phyloP scores from a whole-genome alignment of 805 yeast species.

The Vanderwaltozyma verrucispora region DNA sequence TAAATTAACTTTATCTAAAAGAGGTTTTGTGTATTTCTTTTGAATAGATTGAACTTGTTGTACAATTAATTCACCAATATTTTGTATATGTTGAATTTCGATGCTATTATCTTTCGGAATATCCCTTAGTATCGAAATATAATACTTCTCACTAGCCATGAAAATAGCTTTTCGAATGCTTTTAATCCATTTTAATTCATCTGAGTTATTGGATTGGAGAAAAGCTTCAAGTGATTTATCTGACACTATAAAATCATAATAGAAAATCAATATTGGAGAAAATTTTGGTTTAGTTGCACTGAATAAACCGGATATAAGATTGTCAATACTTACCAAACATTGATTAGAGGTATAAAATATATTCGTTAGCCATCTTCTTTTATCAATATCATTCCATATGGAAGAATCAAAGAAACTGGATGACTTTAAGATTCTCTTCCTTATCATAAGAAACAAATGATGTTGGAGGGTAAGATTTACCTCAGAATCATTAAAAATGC shows the following conservation, averaged over 20 bases:
- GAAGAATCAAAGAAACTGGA: conserved; percentile 19
- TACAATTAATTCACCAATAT: conserved; percentile 45
- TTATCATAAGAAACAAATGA: conserved; percentile 28
- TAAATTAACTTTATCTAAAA: conserved; percentile 49
- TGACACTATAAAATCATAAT: conserved; percentile 40
- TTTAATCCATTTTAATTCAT: conserved; percentile 31
- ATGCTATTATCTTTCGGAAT: conserved; percentile 54
- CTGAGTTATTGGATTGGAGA: neutral
- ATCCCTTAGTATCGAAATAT: conserved; percentile 33
- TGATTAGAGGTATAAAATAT: conserved; percentile 37
- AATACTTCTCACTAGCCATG: conserved; percentile 35
- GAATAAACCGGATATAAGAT: conserved; percentile 33
- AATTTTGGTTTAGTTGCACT: conserved; percentile 45
- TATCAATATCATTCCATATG: conserved; percentile 37
- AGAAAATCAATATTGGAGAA: conserved; percentile 39
- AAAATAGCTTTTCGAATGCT: conserved; percentile 29
- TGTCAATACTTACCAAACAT: conserved; percentile 36
- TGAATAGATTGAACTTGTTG: conserved; percentile 41
- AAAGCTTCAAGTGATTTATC: conserved; percentile 31
- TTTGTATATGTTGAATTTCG: conserved; percentile 43
- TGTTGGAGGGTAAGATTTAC: conserved; percentile 25
- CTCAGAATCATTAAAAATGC: conserved; percentile 25
- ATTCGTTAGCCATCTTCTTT: conserved; percentile 39
- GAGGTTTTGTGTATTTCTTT: conserved; percentile 47
- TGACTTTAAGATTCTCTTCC: conserved; percentile 12